Evolutionary conservation across 2,329 filamentous ascomycete genomes (phyloP).

Genomic region (Fusarium avenaceum): DNA sequence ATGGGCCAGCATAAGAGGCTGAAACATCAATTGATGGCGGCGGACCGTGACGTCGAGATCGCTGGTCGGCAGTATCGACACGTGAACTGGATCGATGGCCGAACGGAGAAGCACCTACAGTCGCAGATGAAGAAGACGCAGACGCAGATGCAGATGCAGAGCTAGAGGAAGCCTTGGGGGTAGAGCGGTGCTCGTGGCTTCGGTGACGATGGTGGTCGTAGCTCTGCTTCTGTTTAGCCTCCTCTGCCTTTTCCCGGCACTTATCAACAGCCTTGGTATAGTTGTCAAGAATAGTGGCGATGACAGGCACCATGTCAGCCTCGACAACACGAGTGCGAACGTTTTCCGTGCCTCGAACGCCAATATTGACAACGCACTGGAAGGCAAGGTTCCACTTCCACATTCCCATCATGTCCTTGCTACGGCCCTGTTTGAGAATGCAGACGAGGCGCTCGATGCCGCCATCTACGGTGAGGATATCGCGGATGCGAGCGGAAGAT

Average conservation of each 20-base stretch:
- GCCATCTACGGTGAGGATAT: constrained; percentile 98
- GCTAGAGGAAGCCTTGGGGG: constrained; percentile 59
- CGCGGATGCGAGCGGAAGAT: constrained; percentile 95
- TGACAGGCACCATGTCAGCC: constrained; percentile 98
- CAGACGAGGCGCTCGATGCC: constrained; percentile 96
- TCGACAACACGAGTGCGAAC: constrained; percentile 96
- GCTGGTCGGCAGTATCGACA: constrained; percentile 70
- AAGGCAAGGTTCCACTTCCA: constrained; percentile 99
- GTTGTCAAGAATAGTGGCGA: constrained; percentile 97
- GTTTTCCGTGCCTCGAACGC: constrained; percentile 92
- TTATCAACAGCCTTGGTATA: constrained; percentile 98
- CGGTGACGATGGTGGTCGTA: constrained; percentile 66
- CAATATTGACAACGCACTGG: constrained; percentile 99
- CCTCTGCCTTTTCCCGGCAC: constrained; percentile 86
- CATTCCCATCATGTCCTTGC: constrained; percentile 99
- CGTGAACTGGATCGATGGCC: constrained; percentile 64
- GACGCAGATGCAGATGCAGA: constrained; percentile 54
- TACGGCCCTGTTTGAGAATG: constrained; percentile 97
- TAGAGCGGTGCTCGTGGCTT: constrained; percentile 63
- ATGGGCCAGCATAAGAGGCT: constrained; percentile 57
- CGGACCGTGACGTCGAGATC: constrained; percentile 81
- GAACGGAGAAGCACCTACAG: constrained; percentile 55
- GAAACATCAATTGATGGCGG: constrained; percentile 77
- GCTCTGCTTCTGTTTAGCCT: constrained; percentile 79
- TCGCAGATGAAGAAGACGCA: constrained; percentile 38